Base-by-base conservation (phyloP, 305 asterid genomes). In the Withania somnifera region DNA sequence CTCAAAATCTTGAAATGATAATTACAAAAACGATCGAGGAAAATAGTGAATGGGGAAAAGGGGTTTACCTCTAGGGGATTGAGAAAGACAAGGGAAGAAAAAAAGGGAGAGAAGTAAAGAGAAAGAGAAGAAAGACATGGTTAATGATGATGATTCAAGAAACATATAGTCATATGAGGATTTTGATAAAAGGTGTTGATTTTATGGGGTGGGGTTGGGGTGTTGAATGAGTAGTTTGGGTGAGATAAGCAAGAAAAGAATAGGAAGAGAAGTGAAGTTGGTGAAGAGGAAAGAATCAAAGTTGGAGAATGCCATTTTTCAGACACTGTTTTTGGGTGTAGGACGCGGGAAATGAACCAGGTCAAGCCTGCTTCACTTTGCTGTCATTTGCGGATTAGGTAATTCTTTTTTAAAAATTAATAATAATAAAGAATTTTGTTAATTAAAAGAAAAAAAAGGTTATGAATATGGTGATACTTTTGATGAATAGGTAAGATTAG, bases 181-280 rank as follows among this genome's bases (percentile, higher is more conserved):
- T 56, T 47, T 36, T 56, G 68, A 51, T 78, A 53, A 58, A 6
- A 78, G 36, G 28, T 69, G n/a, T 42, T 22, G 17, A 81, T 61
- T 19, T 66, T 19, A 38, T 32, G 68, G 40, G 50, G 42, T n/a
- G 57, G 68, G 14, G 7, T 26, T 60, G 79, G 73, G 82, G 88
- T 86, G 85, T 90, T 86, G 95, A 89, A 86, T 36, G 86, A 85
- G 91, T 92, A 88, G 82, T 79, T 87, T 83, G 83, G 86, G 78
- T 82, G 86, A 86, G 84, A 81, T 51, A 64, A 34, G 83, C 86
- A 92, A 88, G 95, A 80, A 90, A 85, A 56, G 84, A 83, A 75
- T 77, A 80, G 82, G 76, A 47, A 1, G 56, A 52, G 53, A 66
- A 67, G 89, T 90, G 93, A 89, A 91, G 95, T 92, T 78, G 90